Evolutionary conservation across 2,329 filamentous ascomycete genomes (phyloP).

Genomic region (Madurella fahalii): DNA sequence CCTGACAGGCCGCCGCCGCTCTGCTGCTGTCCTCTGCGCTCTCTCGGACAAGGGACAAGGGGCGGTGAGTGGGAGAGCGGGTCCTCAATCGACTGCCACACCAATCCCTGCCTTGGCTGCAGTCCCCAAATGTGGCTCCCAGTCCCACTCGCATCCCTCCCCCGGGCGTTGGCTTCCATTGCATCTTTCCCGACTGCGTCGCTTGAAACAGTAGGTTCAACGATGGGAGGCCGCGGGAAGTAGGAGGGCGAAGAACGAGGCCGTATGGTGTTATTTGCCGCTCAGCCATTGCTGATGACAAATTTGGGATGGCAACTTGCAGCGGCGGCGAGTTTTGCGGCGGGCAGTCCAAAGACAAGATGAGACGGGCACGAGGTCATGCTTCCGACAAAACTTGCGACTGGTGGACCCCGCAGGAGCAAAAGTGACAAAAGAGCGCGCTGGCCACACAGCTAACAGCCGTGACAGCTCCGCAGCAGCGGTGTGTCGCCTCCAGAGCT

Average conservation of each 20-base stretch:
- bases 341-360: background rate
- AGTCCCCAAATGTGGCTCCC: constrained; percentile 15
- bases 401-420: constrained; percentile 7
- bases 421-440: background rate
- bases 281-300: background rate
- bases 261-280: background rate
- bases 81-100: constrained; percentile 7
- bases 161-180: background rate
- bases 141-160: constrained; percentile 1
- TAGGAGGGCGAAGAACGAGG: no score
- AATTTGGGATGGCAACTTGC: constrained; percentile 16
- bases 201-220: constrained; percentile 19
- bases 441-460: constrained; percentile 5
- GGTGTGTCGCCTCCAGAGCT: constrained; percentile 19
- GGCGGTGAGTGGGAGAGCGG: constrained; percentile 22
- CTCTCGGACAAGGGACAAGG: constrained; percentile 23
- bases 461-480: constrained; percentile 8
- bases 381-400: constrained; percentile 13
- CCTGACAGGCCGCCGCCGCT: constrained; percentile 6
- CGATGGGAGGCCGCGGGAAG: background rate
- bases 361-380: constrained; percentile 14
- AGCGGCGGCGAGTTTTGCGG: background rate
- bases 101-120: constrained; percentile 19
- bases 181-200: constrained; percentile 8
- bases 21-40: constrained; percentile 13